phyloP scores from a whole-genome alignment of 768 basidiomycete species.

The Cystobasidiopsis lactophilus region DNA sequence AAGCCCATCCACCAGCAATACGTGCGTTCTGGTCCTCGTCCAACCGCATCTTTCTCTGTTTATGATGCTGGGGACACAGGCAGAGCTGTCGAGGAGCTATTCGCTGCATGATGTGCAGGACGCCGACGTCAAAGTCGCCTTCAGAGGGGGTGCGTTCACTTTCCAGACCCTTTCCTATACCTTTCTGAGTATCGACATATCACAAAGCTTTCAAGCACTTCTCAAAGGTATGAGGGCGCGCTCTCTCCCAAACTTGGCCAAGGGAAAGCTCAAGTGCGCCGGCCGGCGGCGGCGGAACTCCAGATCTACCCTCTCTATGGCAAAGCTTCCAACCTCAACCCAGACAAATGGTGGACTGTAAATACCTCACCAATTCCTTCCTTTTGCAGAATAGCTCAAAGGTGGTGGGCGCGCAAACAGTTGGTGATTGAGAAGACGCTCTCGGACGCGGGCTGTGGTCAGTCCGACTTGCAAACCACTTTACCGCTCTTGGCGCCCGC shows the following conservation, averaged over 20 bases:
- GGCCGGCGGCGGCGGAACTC: no score
- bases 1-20: conserved; percentile 9
- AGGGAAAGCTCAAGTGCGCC: not conserved
- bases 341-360: not conserved
- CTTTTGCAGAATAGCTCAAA: not conserved
- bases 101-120: conserved; percentile 3
- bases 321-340: conserved; percentile 2
- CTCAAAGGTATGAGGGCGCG: not conserved
- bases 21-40: not conserved
- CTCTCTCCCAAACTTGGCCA: no score
- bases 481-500: conserved; percentile 6
- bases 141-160: conserved; percentile 3
- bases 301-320: conserved; percentile 6
- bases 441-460: not conserved
- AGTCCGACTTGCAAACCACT: conserved; percentile 5
- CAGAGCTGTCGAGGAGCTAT: not conserved
- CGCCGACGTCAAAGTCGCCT: conserved; percentile 2
- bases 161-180: not conserved
- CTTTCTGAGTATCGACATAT: no score
- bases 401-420: not conserved
- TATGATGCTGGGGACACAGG: no score
- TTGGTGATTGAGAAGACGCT: not conserved
- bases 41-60: no score
- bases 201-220: not conserved
- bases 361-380: not conserved